phyloP scores from a whole-genome alignment of 495 filamentous ascomycete species.

The Cryomyces minteri region DNA sequence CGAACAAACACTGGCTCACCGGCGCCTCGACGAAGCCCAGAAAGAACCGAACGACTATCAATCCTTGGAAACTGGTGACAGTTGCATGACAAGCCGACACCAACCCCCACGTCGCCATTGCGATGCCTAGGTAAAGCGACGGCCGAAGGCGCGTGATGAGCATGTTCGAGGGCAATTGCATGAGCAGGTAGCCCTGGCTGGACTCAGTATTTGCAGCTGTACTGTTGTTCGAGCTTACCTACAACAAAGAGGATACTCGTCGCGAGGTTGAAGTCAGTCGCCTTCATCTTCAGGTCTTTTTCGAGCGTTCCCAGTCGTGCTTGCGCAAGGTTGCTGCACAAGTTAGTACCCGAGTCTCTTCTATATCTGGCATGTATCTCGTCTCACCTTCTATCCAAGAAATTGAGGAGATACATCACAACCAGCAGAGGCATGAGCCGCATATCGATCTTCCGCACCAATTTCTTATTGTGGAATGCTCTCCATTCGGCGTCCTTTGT shows the following conservation, averaged over 20 bases:
- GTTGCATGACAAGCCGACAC: constrained; percentile 29
- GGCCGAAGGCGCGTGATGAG: constrained; percentile 9
- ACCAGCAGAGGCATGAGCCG: constrained; percentile 44
- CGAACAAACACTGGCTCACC: not conserved
- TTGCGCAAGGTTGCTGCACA: constrained; percentile 7
- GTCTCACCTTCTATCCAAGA: constrained; percentile 43
- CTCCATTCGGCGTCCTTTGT: not conserved
- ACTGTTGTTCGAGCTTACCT: not conserved
- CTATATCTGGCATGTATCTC: too few relatives aligned
- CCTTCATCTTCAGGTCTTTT: constrained; percentile 25
- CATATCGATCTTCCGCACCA: constrained; percentile 46
- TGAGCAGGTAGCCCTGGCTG: not conserved
- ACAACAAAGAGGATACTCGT: constrained; percentile 13
- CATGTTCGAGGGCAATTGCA: constrained; percentile 3
- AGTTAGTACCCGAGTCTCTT: too few relatives aligned
- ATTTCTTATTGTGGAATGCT: constrained; percentile 20
- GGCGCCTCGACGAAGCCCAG: constrained; percentile 16
- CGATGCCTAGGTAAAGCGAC: not conserved
- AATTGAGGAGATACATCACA: constrained; percentile 67
- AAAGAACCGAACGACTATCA: constrained; percentile 30
- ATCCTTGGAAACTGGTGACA: constrained; percentile 26
- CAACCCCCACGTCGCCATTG: constrained; percentile 9
- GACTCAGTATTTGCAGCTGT: not conserved
- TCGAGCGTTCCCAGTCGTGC: constrained; percentile 27
- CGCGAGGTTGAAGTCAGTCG: constrained; percentile 22